Evolutionary conservation across 768 basidiomycete species (phyloP).

Genomic region (Pisolithus marmoratus): DNA sequence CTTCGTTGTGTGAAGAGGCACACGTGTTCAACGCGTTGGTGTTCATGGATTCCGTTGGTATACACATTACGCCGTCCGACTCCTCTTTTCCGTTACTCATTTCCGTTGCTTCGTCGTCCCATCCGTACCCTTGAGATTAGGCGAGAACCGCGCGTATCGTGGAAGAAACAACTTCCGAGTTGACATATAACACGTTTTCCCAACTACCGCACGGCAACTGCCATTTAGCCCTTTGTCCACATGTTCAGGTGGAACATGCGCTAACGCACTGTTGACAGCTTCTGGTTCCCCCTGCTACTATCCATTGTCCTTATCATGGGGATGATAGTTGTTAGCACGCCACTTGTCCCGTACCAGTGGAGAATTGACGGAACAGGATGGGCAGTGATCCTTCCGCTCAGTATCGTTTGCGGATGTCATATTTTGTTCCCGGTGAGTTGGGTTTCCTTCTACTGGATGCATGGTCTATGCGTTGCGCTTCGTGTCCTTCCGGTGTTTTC

Average conservation of each 20-base stretch:
- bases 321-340: constrained; percentile 53
- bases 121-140: neutral
- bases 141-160: neutral
- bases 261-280: constrained; percentile 13
- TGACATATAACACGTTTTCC: neutral
- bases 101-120: neutral
- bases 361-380: constrained; percentile 52
- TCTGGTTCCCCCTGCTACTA: constrained; percentile 39
- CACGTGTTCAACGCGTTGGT: constrained; percentile 15
- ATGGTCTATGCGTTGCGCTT: neutral
- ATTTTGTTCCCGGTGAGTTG: constrained; percentile 67
- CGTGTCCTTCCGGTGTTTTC: neutral
- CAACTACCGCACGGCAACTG: neutral
- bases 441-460: neutral
- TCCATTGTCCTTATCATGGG: constrained; percentile 46
- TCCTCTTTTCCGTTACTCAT: neutral
- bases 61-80: neutral
- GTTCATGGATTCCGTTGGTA: neutral
- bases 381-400: constrained; percentile 76
- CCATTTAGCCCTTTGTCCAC: too few relatives aligned
- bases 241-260: neutral
- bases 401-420: constrained; percentile 59
- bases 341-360: constrained; percentile 62
- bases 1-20: neutral
- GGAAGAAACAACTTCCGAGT: neutral